Conservation (phyloP, 768 basidiomycete genomes). For the Russula olivacea region DNA sequence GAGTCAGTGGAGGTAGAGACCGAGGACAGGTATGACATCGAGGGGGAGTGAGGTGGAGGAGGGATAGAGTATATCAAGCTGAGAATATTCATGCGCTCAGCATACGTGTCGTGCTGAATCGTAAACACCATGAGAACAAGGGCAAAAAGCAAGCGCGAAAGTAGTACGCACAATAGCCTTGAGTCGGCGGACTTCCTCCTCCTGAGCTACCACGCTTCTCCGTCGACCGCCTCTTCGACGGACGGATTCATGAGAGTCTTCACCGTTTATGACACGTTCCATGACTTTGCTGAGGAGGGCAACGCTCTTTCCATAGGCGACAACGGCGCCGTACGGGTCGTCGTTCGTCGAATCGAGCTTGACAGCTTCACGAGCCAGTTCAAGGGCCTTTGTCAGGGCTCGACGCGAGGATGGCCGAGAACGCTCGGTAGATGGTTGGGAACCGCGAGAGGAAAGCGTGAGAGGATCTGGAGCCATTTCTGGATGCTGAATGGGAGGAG, state of each 20-base stretch:
- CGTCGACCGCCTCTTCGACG: constrained; percentile 55
- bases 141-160: background rate
- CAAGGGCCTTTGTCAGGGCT: constrained; percentile 78
- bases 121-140: constrained; percentile 9
- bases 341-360: constrained; percentile 83
- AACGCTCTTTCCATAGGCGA: constrained; percentile 83
- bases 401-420: constrained; percentile 73
- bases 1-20: constrained; percentile 46
- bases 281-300: constrained; percentile 86
- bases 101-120: constrained; percentile 85
- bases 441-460: constrained; percentile 37
- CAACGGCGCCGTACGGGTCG: constrained; percentile 82
- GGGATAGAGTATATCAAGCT: constrained; percentile 86
- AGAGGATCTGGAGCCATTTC: constrained; percentile 42
- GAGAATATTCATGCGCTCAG: constrained; percentile 89
- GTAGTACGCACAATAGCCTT: constrained; percentile 75
- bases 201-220: constrained; percentile 80
- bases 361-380: constrained; percentile 86
- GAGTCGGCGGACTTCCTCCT: constrained; percentile 81
- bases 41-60: constrained; percentile 59
- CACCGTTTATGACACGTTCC: constrained; percentile 82
- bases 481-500: constrained; percentile 29
- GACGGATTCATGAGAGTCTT: constrained; percentile 65
- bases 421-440: constrained; percentile 45
- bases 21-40: constrained; percentile 43